A percentile compares a stretch with the other conserved stretches of the same genome.
Conservation (phyloP, 306 rosid species). For the Datisca glomerata region DNA sequence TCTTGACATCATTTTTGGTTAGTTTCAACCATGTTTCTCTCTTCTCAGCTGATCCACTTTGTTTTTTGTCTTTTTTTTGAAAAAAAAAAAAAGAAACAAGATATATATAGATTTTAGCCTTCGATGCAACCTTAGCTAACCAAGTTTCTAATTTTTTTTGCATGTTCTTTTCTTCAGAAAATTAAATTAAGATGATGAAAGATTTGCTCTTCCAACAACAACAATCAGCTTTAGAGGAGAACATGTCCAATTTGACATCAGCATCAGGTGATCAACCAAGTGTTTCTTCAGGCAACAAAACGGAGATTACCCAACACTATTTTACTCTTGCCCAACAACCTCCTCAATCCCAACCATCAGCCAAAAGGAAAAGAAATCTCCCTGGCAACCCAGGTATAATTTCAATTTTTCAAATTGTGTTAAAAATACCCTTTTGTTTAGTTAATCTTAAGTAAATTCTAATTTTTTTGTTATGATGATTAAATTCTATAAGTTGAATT, state of each 20-base stretch:
- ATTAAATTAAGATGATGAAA: constrained; percentile 28
- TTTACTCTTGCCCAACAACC: constrained; percentile 36
- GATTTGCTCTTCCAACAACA: constrained; percentile 41
- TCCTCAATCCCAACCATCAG: constrained; percentile 28
- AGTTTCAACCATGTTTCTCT: constrained; percentile 2
- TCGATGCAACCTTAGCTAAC: neutral
- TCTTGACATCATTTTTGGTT: neutral
- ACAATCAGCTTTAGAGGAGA: constrained; percentile 51
- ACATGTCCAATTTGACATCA: constrained; percentile 83
- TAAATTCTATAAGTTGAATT: neutral
- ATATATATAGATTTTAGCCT: constrained; percentile 6
- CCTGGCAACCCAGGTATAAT: constrained; percentile 92
- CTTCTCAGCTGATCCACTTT: constrained; percentile 10
- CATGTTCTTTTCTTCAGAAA: too few species aligned
- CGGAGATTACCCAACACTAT: constrained; percentile 32
- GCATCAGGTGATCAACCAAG: constrained; percentile 94
- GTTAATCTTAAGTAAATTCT: neutral
- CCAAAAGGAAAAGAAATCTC: constrained; percentile 79
- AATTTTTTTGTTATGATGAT: neutral
- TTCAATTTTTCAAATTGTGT: neutral
- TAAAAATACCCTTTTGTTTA: constrained; percentile 4
- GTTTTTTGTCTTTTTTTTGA: constrained; percentile 3
- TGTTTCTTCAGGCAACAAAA: constrained; percentile 70
- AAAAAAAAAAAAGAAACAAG: too few species aligned
- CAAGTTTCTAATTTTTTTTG: constrained; percentile 1